Percentiles rank a stretch among this genome's conserved stretches.
Conservation (phyloP, 768 basidiomycete genomes). For the Boletellus ananas region DNA sequence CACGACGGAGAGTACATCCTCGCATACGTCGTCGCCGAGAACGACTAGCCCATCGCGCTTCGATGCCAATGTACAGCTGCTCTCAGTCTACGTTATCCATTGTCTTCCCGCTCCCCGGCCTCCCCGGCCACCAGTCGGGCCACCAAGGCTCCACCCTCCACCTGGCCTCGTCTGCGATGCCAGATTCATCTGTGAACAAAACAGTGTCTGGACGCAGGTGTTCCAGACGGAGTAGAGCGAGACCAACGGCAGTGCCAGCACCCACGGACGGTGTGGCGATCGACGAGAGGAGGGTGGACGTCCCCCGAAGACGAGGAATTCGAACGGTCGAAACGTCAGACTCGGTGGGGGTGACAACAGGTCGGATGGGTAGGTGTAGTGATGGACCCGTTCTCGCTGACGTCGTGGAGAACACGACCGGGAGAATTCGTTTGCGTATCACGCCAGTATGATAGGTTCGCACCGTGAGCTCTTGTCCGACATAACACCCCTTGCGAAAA, state of each 20-base stretch:
- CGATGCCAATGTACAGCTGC: conserved; percentile 3
- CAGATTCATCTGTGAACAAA: conserved; percentile 12
- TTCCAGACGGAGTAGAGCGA: conserved; percentile 79
- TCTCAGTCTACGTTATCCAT: conserved; percentile 20
- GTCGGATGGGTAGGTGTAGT: conserved; percentile 27
- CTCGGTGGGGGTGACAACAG: conserved; percentile 9
- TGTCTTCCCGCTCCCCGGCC: conserved; percentile 12
- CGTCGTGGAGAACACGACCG: conserved; percentile 53
- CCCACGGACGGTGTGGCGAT: conserved; percentile 27
- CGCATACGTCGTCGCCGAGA: conserved; percentile 62
- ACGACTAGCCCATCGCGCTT: neutral
- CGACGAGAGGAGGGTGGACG: conserved; percentile 70
- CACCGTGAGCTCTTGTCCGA: conserved; percentile 96
- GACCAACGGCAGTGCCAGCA: conserved; percentile 48
- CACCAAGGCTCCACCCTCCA: conserved; percentile 60
- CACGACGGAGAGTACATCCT: conserved; percentile 80
- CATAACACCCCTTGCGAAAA: conserved; percentile 96
- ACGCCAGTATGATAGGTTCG: conserved; percentile 94
- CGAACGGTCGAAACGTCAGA: conserved; percentile 31
- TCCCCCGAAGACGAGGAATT: conserved; percentile 59
- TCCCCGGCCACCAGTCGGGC: conserved; percentile 62
- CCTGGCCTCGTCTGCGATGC: conserved; percentile 14
- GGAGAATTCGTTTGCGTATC: conserved; percentile 85
- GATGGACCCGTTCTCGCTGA: conserved; percentile 11
- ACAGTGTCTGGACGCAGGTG: conserved; percentile 40